Base-by-base conservation (phyloP, 768 basidiomycete genomes). In the Lactarius hatsudake region DNA sequence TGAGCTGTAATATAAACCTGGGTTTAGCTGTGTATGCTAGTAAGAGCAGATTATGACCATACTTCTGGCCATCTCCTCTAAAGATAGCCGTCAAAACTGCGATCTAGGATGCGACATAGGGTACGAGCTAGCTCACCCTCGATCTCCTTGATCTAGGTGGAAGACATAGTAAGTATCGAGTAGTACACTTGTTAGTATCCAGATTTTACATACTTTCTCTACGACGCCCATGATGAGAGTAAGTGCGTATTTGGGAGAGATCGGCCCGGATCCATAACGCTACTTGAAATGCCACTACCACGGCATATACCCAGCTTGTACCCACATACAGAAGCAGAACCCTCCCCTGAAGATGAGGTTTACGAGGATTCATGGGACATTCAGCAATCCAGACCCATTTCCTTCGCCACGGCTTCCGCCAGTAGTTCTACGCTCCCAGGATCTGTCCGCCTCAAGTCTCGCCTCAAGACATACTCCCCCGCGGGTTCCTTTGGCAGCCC, bases 11-110 rank as follows among this genome's bases (percentile, higher is more conserved):
- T 48, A 28, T 42, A 13, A 38, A 12, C 36, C 36, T 38, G 63
- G 9, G 56, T 58, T 71, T 40, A 42, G 59, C 36, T 13, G 32
- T 17, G 6, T 36, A 59, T 59, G 66, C 54, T 32, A 34, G 63
- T 66, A 13, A 30, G 54, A 48, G n/a, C 5, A 12, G 58, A 12
- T 10, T 38, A 32, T 48, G 30, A 7, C 28, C 90, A 81, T 76
- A 94, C 94, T 98, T 79, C 94, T 85, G 70, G 93, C 89, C 96
- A 98, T 97, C 86, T 98, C 96, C 87, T 94, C 93, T 95, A 74
- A 26, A 66, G 23, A 23, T 20, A 55, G 45, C 45, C 17, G 57
- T 48, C 34, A 28, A 40, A 10, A 12, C 26, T 13, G 8, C n/a
- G 12, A 56, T 38, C 36, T 15, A 51, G 38, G 2, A 32, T 32